Percentiles rank a stretch among this genome's conserved stretches.
Evolutionary conservation across 306 rosid species (phyloP).

Genomic region (Sophora flavescens): DNA sequence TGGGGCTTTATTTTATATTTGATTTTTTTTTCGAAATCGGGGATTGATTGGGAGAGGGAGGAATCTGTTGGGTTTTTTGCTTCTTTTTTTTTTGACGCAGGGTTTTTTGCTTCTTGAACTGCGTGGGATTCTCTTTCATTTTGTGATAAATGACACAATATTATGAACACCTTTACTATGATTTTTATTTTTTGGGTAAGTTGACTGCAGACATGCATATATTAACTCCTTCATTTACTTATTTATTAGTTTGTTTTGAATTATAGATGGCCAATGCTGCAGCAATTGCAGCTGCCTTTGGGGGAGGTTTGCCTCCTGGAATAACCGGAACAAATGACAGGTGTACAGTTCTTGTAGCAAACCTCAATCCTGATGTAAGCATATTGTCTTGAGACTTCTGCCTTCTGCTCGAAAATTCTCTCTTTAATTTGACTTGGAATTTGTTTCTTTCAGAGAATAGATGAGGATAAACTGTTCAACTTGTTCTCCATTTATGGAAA

Average conservation of each 20-base stretch:
- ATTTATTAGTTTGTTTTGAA: slow-evolving; percentile 30
- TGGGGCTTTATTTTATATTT: not conserved
- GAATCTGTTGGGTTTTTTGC: not conserved
- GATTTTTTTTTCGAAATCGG: not conserved
- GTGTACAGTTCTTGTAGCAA: slow-evolving; percentile 93
- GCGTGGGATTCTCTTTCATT: slow-evolving; percentile 21
- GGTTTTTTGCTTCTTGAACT: slow-evolving; percentile 1
- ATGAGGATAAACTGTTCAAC: slow-evolving; percentile 97
- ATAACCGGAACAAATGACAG: slow-evolving; percentile 95
- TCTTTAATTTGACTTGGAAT: slow-evolving; percentile 25
- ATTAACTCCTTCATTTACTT: slow-evolving; percentile 1
- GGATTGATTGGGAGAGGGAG: slow-evolving; percentile 6
- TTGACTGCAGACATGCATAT: not conserved
- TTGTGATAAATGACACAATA: slow-evolving; percentile 27
- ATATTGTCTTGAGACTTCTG: slow-evolving; percentile 21
- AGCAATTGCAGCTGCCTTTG: slow-evolving; percentile 92
- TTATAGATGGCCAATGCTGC: slow-evolving; percentile 88
- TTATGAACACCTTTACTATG: slow-evolving; percentile 11
- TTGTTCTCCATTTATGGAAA: slow-evolving; percentile 96
- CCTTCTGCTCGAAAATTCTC: not conserved
- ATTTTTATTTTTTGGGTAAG: not conserved
- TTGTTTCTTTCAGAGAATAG: slow-evolving; percentile 78
- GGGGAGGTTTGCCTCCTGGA: slow-evolving; percentile 98
- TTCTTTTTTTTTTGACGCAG: too few relatives aligned
- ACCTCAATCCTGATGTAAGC: slow-evolving; percentile 92